Base-by-base conservation (phyloP, 208 protist genomes). In the Angomonas deanei region DNA sequence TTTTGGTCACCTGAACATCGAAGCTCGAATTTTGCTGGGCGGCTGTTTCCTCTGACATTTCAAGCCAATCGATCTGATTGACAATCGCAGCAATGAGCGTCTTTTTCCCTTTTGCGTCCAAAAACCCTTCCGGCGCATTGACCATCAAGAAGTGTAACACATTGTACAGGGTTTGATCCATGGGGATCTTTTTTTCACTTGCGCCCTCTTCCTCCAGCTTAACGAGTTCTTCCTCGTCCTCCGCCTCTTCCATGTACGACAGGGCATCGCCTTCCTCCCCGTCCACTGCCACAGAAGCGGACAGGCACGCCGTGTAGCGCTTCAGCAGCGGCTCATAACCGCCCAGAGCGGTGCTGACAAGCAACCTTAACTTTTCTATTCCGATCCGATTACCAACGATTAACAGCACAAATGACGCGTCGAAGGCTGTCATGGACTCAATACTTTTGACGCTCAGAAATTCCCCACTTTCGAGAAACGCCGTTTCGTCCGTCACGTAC, bases 401-500 rank as follows among this genome's bases (percentile, higher is more conserved):
- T 3, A 33, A 17, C n/a, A 60, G 55, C 31, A 60, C n/a, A 19
- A 60, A 33, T 24, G 55, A 33, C 1, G 55, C 55, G 15, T 60
- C 32, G 17, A 30, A 19, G 1, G 55, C 31, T 27, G 3, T 6
- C 5, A 60, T 48, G 5, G 38, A 13, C n/a, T 48, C 19, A 1
- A 28, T 39, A 11, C 21, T 39, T 47, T 60, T 32, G 0, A 28
- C 3, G n/a, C 28, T 33, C 5, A 60, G 46, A 8, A 27, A 33
- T 3, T 46, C n/a, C 10, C 36, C 55, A 2, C n/a, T 60, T 28
- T 39, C 55, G 11, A 60, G n/a, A 17, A 60, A 28, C 4, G 55
- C 5, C 0, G 28, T 2, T 6, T 19, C 31, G 4, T 60, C 34
- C 6, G 3, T 3, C 4, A 60, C 33, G 17, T 47, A 60, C 3